phyloP scores from a whole-genome alignment of 1,139 yeast species.

The Hanseniaspora uvarum region DNA sequence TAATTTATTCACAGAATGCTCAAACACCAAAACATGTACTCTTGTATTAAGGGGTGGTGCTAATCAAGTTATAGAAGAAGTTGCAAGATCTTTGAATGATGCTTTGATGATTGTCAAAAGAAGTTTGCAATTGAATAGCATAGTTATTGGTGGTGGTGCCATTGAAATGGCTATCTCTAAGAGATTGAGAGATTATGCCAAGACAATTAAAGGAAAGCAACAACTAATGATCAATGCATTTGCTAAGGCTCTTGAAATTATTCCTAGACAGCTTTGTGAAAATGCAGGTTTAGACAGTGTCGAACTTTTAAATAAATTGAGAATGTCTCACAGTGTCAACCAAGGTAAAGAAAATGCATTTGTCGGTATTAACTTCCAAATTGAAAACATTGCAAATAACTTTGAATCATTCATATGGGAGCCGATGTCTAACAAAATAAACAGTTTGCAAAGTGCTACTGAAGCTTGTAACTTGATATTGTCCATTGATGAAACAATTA shows the following conservation, averaged over 20 bases:
- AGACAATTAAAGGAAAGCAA: constrained; percentile 87
- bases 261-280: constrained; percentile 95
- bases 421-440: constrained; percentile 85
- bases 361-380: constrained; percentile 86
- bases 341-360: constrained; percentile 63
- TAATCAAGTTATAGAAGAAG: constrained; percentile 96
- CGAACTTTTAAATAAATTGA: constrained; percentile 74
- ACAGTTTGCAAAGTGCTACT: constrained; percentile 93
- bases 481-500: constrained; percentile 91
- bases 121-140: constrained; percentile 72
- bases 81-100: constrained; percentile 92
- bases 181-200: constrained; percentile 75
- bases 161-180: constrained; percentile 94
- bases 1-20: constrained; percentile 85
- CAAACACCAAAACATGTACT: constrained; percentile 88
- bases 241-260: constrained; percentile 89
- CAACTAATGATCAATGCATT: constrained; percentile 84
- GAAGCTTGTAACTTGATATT: constrained; percentile 90
- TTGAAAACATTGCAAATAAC: constrained; percentile 75
- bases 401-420: constrained; percentile 91
- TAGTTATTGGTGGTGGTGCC: constrained; percentile 99
- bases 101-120: constrained; percentile 98
- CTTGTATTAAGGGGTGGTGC: constrained; percentile 93
- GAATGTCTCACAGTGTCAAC: constrained; percentile 70
- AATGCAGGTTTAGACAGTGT: constrained; percentile 97